Percentiles rank a stretch among this genome's conserved stretches.
Evolutionary conservation across 78 protist species (phyloP).

Genomic region (Dictyostelium capitatum): DNA sequence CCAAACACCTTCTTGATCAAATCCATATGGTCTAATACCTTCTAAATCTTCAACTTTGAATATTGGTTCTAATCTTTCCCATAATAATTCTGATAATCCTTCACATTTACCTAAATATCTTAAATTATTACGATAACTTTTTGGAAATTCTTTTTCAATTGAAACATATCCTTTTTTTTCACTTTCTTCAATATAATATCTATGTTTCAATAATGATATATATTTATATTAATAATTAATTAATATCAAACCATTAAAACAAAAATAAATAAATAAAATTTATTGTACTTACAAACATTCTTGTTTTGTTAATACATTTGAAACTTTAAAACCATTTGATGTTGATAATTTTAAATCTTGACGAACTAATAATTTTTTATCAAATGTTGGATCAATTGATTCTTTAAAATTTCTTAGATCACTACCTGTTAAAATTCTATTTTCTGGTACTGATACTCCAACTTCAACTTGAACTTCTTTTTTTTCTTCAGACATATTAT

Average conservation of each 20-base stretch:
- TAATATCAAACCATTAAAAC: not conserved
- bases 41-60: conserved; percentile 25
- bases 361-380: not conserved
- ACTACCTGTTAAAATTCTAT: conserved; percentile 28
- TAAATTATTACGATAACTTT: conserved; percentile 50
- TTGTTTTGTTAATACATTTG: conserved; percentile 45
- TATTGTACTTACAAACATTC: conserved; percentile 57
- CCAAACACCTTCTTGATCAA: conserved; percentile 76
- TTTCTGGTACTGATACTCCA: not conserved
- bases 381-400: not conserved
- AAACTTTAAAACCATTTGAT: conserved; percentile 52
- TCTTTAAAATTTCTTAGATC: not conserved
- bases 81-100: conserved; percentile 31
- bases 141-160: conserved; percentile 72
- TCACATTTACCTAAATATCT: conserved; percentile 57
- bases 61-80: conserved; percentile 43
- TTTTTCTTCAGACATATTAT: not conserved
- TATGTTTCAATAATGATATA: not conserved
- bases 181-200: conserved; percentile 50
- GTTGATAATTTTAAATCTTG: conserved; percentile 17
- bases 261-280: not conserved
- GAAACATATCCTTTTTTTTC: conserved; percentile 37
- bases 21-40: conserved; percentile 73
- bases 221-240: not conserved
- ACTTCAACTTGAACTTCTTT: not conserved